These are phyloP conservation scores for Aureobasidium sp. DNA, from an alignment of 2,329 filamentous ascomycete genomes.

Conservation along the genomic window DNA sequence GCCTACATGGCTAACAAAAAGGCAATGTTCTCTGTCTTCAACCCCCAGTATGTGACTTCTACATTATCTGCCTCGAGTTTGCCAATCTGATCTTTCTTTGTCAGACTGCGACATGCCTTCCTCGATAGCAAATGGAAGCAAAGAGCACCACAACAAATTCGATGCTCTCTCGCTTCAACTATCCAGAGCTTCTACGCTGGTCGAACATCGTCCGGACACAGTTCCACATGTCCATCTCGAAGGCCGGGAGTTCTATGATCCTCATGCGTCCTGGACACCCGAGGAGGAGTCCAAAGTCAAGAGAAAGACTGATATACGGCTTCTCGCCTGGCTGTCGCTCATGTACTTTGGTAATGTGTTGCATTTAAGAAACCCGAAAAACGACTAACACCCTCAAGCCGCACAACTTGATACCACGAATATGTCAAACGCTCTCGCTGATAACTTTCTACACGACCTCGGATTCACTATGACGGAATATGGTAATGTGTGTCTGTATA, in stretches of 20 bases:
- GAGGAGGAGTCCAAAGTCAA: constrained; percentile 13
- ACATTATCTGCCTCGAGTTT: not conserved
- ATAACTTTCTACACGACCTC: constrained; percentile 15
- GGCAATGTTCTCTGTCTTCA: not conserved
- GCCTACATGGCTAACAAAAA: not conserved
- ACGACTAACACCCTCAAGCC: not conserved
- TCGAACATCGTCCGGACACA: not conserved
- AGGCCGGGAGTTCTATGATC: not conserved
- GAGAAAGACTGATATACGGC: constrained; percentile 14
- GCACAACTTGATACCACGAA: constrained; percentile 14
- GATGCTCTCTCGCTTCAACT: not conserved
- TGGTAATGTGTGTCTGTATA: constrained; percentile 9
- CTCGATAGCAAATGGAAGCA: not conserved
- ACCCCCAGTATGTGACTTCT: not conserved
- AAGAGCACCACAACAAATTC: not conserved
- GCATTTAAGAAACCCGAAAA: rapidly evolving
- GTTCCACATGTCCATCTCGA: not conserved
- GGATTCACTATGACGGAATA: constrained; percentile 14
- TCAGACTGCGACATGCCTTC: not conserved
- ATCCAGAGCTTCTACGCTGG: not conserved
- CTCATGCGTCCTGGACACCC: constrained; percentile 12
- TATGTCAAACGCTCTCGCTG: constrained; percentile 15
- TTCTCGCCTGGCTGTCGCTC: constrained; percentile 14
- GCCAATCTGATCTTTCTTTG: not conserved
- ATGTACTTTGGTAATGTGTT: constrained; percentile 11